Percentiles rank a stretch among this genome's conserved stretches.
Evolutionary conservation across 2,329 filamentous ascomycete species (phyloP).

Genomic region (Epicoccum nigrum): DNA sequence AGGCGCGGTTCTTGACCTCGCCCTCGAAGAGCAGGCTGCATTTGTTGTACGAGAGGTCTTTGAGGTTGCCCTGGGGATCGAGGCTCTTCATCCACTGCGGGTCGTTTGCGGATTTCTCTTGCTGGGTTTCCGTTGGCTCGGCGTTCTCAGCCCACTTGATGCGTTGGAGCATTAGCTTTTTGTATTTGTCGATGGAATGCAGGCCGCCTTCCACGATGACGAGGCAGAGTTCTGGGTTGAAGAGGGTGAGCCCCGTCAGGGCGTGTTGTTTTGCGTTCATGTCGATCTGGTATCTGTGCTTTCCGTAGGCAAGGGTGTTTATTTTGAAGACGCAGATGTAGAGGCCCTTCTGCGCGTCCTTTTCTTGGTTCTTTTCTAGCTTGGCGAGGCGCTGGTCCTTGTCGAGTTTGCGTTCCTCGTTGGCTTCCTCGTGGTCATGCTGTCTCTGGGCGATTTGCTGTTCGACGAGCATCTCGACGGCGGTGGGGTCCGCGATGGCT

Average conservation of each 20-base stretch:
- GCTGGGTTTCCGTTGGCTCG: conserved; percentile 64
- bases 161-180: conserved; percentile 90
- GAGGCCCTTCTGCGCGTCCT: conserved; percentile 86
- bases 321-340: conserved; percentile 89
- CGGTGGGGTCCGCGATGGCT: conserved; percentile 93
- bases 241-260: conserved; percentile 87
- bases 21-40: conserved; percentile 91
- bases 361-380: conserved; percentile 78
- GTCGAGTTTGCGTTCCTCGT: conserved; percentile 84
- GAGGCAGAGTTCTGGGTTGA: conserved; percentile 87
- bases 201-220: conserved; percentile 91
- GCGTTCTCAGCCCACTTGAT: conserved; percentile 95
- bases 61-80: conserved; percentile 77
- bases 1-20: conserved; percentile 77
- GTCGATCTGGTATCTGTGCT: conserved; percentile 91
- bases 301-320: conserved; percentile 84
- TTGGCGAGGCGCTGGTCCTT: conserved; percentile 90
- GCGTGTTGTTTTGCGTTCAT: conserved; percentile 89
- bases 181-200: conserved; percentile 82
- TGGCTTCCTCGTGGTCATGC: conserved; percentile 75
- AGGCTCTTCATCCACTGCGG: conserved; percentile 79
- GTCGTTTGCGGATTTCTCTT: conserved; percentile 66
- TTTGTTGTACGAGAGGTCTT: conserved; percentile 80
- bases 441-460: conserved; percentile 88
- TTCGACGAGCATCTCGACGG: conserved; percentile 93